These are phyloP conservation scores for Colletotrichum musicola DNA, from an alignment of 2,329 filamentous ascomycete species.

Conservation along the genomic window DNA sequence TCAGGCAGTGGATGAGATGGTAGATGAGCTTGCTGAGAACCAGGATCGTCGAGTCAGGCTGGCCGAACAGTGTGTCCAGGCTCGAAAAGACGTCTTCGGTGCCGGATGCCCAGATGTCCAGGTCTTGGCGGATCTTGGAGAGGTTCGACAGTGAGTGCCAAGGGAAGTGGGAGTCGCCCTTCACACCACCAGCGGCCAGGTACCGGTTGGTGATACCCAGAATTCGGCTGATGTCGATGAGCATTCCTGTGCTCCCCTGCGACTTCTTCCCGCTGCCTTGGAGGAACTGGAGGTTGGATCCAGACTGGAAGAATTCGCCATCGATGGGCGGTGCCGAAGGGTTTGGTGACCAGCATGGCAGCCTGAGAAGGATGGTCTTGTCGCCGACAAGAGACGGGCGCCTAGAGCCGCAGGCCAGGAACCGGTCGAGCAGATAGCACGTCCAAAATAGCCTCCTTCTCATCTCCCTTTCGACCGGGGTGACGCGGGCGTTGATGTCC, in stretches of 20 bases:
- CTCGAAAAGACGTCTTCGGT: conserved; percentile 84
- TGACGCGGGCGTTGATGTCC: conserved; percentile 71
- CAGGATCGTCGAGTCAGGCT: conserved; percentile 81
- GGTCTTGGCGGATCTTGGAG: conserved; percentile 86
- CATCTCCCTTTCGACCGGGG: conserved; percentile 79
- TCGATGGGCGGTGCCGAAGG: conserved; percentile 74
- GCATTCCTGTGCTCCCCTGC: conserved; percentile 82
- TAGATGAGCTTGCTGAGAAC: conserved; percentile 89
- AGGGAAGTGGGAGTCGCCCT: conserved; percentile 90
- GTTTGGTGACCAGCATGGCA: conserved; percentile 80
- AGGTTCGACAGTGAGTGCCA: conserved; percentile 90
- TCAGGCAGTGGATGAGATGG: conserved; percentile 86
- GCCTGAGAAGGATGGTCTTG: conserved; percentile 78
- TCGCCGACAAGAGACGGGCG: conserved; percentile 85
- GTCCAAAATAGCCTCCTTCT: conserved; percentile 88
- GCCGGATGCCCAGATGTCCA: conserved; percentile 87
- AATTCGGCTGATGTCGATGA: conserved; percentile 87
- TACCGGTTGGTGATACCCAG: conserved; percentile 88
- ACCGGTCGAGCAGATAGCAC: conserved; percentile 89
- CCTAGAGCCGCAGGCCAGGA: conserved; percentile 83
- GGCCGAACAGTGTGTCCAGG: conserved; percentile 80
- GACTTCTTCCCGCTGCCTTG: conserved; percentile 76
- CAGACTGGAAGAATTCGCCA: conserved; percentile 84
- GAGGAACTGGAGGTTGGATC: conserved; percentile 81
- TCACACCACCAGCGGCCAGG: conserved; percentile 85